phyloP scores from a whole-genome alignment of 1,139 yeast species.

The Pneumocystis wakefieldiae region DNA sequence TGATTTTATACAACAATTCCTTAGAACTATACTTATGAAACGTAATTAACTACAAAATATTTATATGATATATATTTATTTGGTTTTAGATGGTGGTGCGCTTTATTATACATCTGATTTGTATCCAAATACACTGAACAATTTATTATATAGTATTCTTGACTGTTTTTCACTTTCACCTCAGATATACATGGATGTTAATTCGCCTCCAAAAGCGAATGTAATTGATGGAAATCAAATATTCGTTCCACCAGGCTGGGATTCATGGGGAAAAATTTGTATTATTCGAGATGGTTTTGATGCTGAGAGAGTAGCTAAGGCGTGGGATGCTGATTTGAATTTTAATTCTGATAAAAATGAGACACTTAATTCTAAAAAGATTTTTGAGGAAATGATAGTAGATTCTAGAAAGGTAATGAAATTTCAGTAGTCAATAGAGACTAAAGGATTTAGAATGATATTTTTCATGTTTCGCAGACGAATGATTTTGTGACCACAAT shows the following conservation, averaged over 20 bases:
- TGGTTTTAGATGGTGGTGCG: constrained; percentile 21
- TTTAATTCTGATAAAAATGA: constrained; percentile 6
- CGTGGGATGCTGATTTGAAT: constrained; percentile 12
- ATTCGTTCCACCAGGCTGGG: constrained; percentile 33
- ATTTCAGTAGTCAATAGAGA: background rate
- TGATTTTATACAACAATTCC: constrained; percentile 38
- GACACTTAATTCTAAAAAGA: background rate
- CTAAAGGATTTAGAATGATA: background rate
- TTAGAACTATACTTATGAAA: constrained; percentile 36
- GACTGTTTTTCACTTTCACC: constrained; percentile 6
- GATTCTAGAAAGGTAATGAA: background rate
- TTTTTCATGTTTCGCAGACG: background rate
- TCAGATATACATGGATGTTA: constrained; percentile 1
- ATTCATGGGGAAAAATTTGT: constrained; percentile 24
- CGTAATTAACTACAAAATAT: constrained; percentile 13
- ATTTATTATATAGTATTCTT: constrained; percentile 3
- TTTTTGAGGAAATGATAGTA: background rate
- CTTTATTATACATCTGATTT: constrained; percentile 4
- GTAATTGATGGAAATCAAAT: constrained; percentile 28
- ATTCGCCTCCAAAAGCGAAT: constrained; percentile 17
- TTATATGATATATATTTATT: background rate
- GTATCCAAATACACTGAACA: background rate
- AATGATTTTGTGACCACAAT: background rate
- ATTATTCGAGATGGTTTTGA: constrained; percentile 21
- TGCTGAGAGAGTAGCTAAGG: constrained; percentile 12